Evolutionary conservation across 108 stramenopile species (phyloP), one percentile per base, ranked within the genome.

Genomic region (Chaetoceros muelleri): DNA sequence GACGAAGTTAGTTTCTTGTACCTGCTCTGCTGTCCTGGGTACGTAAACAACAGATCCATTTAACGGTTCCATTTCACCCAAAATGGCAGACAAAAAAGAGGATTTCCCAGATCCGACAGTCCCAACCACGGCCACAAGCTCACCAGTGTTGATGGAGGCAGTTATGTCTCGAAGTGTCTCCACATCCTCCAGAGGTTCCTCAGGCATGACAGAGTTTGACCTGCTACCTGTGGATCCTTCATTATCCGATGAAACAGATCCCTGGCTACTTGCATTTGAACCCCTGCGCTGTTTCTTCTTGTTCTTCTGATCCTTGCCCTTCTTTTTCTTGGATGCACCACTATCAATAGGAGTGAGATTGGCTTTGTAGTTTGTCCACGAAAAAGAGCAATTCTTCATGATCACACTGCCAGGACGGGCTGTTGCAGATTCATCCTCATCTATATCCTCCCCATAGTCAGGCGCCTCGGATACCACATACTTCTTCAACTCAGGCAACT

Each of bases 101-200:
- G 79, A 82, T 63, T 99, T 99, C 17, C 98, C 98, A 47, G 72
- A 67, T 5, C 97, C 98, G 22, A 96, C 93, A 3, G 74, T 52
- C 0, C 98, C 96, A 46, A 95, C 84, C 2, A 99, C 78, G 10
- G 91, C 96, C 7, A 93, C 85, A 28, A 96, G 62, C 48, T 74
- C 69, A 22, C 94, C 95, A 30, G 73, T 48, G 46, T 69, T 50
- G 31, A 96, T 84, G 34, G 70, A 46, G 50, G 81, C 72, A 26
- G 72, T 68, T 48, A 95, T 74, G 51, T 90, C 56, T 31, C 66
- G 76, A 8, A 94, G 62, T 10, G 70, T 68, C 26, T 67, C 53
- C 20, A 62, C 61, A 25, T 47, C 57, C 46, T 64, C 66, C 1
- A 53, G 52, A 18, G 67, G 44, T 24, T 72, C 72, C 31, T 73